Evolutionary conservation across 768 basidiomycete genomes (phyloP).

Genomic region (Tulasnella sp.): DNA sequence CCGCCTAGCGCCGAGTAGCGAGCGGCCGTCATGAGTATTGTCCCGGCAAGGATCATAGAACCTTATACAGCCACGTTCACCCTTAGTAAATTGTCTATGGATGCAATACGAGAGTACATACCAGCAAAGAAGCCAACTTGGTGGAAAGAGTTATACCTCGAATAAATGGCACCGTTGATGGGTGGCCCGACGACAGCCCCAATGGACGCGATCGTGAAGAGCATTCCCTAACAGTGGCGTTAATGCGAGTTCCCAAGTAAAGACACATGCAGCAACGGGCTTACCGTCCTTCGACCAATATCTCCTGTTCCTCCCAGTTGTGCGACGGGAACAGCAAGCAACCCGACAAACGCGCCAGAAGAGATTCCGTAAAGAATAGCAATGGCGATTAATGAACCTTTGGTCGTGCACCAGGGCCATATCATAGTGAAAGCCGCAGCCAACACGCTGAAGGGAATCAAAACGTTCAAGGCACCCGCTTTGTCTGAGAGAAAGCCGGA

Average conservation of each 20-base stretch:
- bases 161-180: constrained; percentile 36
- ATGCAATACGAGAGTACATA: neutral
- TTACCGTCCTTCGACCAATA: constrained; percentile 34
- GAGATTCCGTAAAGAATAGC: constrained; percentile 69
- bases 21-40: constrained; percentile 25
- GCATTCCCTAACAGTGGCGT: constrained; percentile 30
- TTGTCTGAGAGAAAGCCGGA: constrained; percentile 42
- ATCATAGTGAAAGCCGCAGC: constrained; percentile 64
- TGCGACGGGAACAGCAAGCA: constrained; percentile 35
- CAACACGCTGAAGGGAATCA: constrained; percentile 62
- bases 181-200: constrained; percentile 36
- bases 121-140: constrained; percentile 35
- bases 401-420: constrained; percentile 66
- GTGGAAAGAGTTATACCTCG: constrained; percentile 2
- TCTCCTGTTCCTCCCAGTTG: constrained; percentile 31
- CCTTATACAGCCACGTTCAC: neutral
- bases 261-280: neutral
- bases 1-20: constrained; percentile 26
- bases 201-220: constrained; percentile 32
- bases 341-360: constrained; percentile 57
- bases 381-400: constrained; percentile 55
- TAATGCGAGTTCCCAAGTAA: neutral
- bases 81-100: neutral
- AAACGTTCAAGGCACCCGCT: constrained; percentile 64
- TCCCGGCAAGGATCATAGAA: constrained; percentile 6